Conservation (phyloP, 1,284 basidiomycete genomes). For the Kwoniella shivajii region DNA sequence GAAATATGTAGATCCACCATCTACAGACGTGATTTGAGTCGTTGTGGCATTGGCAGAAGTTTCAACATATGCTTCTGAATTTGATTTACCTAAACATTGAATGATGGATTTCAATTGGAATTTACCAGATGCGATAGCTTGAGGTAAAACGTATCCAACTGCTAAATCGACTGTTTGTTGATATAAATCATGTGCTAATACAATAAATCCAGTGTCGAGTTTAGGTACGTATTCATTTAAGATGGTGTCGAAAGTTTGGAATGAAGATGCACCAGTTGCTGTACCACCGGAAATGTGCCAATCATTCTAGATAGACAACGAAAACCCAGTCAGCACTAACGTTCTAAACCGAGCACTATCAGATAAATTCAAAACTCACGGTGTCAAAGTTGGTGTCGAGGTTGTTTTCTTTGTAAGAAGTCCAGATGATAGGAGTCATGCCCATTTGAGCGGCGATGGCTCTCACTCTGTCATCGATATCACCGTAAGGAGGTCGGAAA, state of each 20-base stretch:
- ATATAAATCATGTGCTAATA: slow-evolving; percentile 84
- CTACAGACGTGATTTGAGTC: slow-evolving; percentile 37
- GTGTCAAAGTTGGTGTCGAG: slow-evolving; percentile 70
- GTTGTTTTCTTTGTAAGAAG: slow-evolving; percentile 34
- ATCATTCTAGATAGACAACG: slow-evolving; percentile 60
- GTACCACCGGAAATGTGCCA: slow-evolving; percentile 77
- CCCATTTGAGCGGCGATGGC: slow-evolving; percentile 64
- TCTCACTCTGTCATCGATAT: slow-evolving; percentile 81
- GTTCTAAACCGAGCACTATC: neutral
- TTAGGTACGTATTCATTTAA: slow-evolving; percentile 46
- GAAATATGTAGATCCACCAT: slow-evolving; percentile 36
- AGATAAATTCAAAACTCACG: slow-evolving; percentile 54
- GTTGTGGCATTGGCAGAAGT: slow-evolving; percentile 49
- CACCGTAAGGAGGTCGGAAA: slow-evolving; percentile 68
- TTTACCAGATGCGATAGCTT: slow-evolving; percentile 64
- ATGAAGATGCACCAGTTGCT: slow-evolving; percentile 65
- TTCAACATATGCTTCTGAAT: slow-evolving; percentile 54
- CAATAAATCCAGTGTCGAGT: slow-evolving; percentile 71
- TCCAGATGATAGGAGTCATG: slow-evolving; percentile 53
- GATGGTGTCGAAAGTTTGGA: slow-evolving; percentile 54
- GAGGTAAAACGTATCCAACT: slow-evolving; percentile 78
- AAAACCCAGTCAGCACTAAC: neutral
- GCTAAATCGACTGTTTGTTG: slow-evolving; percentile 84
- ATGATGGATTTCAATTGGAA: slow-evolving; percentile 61
- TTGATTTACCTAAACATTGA: slow-evolving; percentile 64